Conservation (phyloP, 768 basidiomycete species). For the Lactarius akahatsu region DNA sequence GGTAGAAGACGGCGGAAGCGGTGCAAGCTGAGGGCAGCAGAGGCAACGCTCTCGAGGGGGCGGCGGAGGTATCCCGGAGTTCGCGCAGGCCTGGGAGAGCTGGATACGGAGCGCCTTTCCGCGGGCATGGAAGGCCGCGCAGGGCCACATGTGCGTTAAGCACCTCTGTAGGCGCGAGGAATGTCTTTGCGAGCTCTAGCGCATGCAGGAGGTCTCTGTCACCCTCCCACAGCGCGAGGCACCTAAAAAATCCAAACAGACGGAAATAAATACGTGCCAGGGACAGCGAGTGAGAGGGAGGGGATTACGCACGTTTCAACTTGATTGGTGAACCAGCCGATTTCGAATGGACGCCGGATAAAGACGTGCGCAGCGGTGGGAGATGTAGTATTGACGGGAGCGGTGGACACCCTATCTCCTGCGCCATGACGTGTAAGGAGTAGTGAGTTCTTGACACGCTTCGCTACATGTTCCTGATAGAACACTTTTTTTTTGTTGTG, state of each 20-base stretch:
- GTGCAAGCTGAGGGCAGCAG: neutral
- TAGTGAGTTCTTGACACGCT: slow-evolving; percentile 55
- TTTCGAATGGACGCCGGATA: slow-evolving; percentile 45
- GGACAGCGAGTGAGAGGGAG: neutral
- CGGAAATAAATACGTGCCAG: neutral
- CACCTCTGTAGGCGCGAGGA: slow-evolving; percentile 62
- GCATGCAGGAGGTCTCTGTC: slow-evolving; percentile 58
- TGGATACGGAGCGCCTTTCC: slow-evolving; percentile 32
- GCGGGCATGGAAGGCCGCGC: slow-evolving; percentile 33
- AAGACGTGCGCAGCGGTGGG: slow-evolving; percentile 56
- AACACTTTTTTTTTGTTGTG: slow-evolving; percentile 46
- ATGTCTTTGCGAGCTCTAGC: slow-evolving; percentile 62
- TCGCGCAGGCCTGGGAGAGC: slow-evolving; percentile 32
- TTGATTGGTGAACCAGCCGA: slow-evolving; percentile 53
- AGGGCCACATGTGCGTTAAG: slow-evolving; percentile 73
- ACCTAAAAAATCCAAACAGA: slow-evolving; percentile 40
- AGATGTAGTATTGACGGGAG: slow-evolving; percentile 35
- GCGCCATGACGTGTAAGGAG: neutral
- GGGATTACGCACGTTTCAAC: slow-evolving; percentile 51
- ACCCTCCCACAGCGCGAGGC: slow-evolving; percentile 63
- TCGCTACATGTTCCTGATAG: slow-evolving; percentile 67
- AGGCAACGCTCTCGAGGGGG: slow-evolving; percentile 15
- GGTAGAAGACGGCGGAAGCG: neutral
- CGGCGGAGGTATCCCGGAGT: slow-evolving; percentile 31
- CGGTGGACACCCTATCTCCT: neutral